These are phyloP conservation scores for Mikania micrantha DNA, from an alignment of 129 eudicot species.

Conservation along the genomic window DNA sequence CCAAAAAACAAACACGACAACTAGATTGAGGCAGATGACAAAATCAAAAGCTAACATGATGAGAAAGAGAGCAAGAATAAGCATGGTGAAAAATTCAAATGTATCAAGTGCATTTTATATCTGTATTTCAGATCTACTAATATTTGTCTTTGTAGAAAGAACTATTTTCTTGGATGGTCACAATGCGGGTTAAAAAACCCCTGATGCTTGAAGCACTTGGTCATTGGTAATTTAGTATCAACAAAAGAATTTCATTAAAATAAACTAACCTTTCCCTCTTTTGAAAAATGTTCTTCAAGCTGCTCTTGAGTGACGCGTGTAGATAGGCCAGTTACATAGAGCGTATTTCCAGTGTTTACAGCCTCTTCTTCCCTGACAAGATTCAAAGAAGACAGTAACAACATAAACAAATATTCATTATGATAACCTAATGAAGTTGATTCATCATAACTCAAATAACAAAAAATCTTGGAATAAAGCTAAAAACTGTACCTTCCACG, in stretches of 20 bases:
- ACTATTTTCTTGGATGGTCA: background rate
- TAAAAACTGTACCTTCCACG: conserved; percentile 67
- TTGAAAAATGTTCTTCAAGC: conserved; percentile 83
- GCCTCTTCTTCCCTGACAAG: conserved; percentile 42
- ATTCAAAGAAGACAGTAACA: background rate
- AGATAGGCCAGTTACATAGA: conserved; percentile 93
- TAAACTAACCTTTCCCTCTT: conserved; percentile 82
- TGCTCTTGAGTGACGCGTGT: conserved; percentile 87
- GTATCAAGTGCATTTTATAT: background rate
- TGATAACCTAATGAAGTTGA: background rate
- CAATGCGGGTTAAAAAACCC: background rate
- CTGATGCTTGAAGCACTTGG: background rate
- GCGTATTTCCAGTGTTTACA: conserved; percentile 80
- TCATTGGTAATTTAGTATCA: background rate
- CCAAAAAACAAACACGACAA: background rate
- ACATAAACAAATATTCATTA: background rate
- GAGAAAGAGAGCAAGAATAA: background rate
- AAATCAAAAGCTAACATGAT: background rate
- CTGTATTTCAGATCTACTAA: background rate
- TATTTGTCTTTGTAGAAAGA: background rate
- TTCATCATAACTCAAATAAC: background rate
- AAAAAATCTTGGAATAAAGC: background rate
- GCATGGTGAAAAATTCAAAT: background rate
- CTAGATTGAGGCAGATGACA: background rate
- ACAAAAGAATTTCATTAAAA: background rate